Conservation (phyloP, 768 basidiomycete species). For the Boletus rubropictus region DNA sequence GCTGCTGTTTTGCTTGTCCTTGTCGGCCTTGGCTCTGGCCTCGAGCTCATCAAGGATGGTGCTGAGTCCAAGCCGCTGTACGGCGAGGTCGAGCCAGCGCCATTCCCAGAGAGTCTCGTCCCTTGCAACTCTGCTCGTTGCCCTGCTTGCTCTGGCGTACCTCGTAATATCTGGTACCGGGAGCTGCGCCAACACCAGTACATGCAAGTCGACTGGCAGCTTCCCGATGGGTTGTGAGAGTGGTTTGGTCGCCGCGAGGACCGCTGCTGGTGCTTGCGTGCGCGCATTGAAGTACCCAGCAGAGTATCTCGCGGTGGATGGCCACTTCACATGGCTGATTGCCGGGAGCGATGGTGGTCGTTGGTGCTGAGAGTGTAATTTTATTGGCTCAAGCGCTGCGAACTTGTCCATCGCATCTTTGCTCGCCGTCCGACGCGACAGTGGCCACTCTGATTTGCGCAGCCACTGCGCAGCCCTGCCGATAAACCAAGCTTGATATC, state of each 20-base stretch:
- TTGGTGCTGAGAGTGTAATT: constrained; percentile 41
- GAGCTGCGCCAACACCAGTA: constrained; percentile 65
- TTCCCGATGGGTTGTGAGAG: constrained; percentile 55
- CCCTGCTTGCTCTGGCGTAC: constrained; percentile 63
- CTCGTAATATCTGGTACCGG: constrained; percentile 77
- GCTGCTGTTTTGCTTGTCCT: constrained; percentile 23
- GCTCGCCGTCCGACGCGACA: constrained; percentile 2
- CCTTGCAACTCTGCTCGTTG: constrained; percentile 54
- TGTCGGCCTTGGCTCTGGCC: constrained; percentile 34
- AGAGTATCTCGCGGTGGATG: constrained; percentile 6
- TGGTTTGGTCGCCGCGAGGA: constrained; percentile 22
- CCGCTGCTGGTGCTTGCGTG: neutral
- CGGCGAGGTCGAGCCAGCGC: constrained; percentile 59
- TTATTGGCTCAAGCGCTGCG: constrained; percentile 73
- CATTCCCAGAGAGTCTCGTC: constrained; percentile 77
- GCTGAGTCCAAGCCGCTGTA: constrained; percentile 41
- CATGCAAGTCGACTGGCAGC: constrained; percentile 73
- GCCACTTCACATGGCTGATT: constrained; percentile 14
- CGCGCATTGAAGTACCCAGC: constrained; percentile 2
- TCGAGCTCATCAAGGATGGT: constrained; percentile 59
- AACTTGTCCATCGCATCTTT: constrained; percentile 70
- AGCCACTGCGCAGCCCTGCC: constrained; percentile 4
- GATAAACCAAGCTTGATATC: neutral
- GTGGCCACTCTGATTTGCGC: constrained; percentile 1
- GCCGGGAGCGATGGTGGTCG: constrained; percentile 4